Evolutionary conservation across 768 basidiomycete genomes (phyloP).

Genomic region (Russula dissimulans): DNA sequence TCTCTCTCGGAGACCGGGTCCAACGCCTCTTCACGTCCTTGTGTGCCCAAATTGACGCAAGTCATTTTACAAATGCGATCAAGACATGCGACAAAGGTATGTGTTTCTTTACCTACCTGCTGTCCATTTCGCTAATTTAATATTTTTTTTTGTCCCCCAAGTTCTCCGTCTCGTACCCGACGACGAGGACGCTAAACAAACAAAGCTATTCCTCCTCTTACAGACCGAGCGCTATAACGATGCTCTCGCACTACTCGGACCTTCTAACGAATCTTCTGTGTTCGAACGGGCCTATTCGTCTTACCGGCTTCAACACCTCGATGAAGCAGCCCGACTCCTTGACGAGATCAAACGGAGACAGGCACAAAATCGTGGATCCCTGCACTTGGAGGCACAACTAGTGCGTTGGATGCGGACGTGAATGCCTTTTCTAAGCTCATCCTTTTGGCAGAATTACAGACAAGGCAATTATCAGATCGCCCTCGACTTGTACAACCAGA

Average conservation of each 20-base stretch:
- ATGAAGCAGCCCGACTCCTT: conserved; percentile 52
- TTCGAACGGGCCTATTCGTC: conserved; percentile 78
- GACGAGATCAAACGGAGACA: conserved; percentile 35
- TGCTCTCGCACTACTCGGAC: conserved; percentile 55
- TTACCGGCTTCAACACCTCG: conserved; percentile 74
- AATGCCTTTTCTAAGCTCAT: conserved; percentile 13
- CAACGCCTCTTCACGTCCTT: conserved; percentile 69
- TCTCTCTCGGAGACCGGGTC: conserved; percentile 29
- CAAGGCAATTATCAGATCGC: conserved; percentile 65
- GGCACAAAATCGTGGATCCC: conserved; percentile 45
- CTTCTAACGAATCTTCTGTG: conserved; percentile 24
- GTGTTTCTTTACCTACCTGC: conserved; percentile 22
- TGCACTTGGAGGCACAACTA: conserved; percentile 83
- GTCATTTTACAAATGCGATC: conserved; percentile 74
- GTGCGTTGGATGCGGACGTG: conserved; percentile 36
- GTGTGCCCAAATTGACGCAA: conserved; percentile 84
- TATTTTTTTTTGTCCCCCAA: conserved; percentile 24
- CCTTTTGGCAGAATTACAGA: conserved; percentile 54
- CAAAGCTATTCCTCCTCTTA: conserved; percentile 79
- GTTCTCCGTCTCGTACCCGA: conserved; percentile 61
- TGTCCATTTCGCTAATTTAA: not conserved
- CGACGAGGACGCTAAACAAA: conserved; percentile 66
- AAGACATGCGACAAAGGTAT: conserved; percentile 89
- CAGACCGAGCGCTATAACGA: conserved; percentile 75
- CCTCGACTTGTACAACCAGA: conserved; percentile 68